Conservation (phyloP, 164 flowering plant species). For the Brasenia schreberi region DNA sequence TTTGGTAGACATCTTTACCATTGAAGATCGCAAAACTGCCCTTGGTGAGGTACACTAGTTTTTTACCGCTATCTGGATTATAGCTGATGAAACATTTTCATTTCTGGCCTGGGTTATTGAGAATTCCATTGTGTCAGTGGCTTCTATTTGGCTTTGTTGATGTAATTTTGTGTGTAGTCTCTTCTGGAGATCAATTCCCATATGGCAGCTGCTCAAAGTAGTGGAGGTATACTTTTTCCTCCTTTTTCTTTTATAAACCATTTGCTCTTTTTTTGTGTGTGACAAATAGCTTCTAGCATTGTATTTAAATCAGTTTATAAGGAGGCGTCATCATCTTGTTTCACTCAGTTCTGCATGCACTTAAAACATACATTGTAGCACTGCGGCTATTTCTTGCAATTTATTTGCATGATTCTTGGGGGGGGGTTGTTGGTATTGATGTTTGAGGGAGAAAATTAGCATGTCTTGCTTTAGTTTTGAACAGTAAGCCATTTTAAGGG, state of each 20-base stretch:
- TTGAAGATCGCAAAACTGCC: constrained; percentile 94
- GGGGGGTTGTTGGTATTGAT: too few relatives aligned
- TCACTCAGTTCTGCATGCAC: background rate
- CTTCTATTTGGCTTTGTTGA: constrained; percentile 7
- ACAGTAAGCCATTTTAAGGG: too few relatives aligned
- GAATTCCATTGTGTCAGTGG: background rate
- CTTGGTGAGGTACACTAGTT: constrained; percentile 62
- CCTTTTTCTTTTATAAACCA: too few relatives aligned
- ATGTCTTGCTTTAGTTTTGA: too few relatives aligned
- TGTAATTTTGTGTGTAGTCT: constrained; percentile 43
- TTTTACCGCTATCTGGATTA: background rate
- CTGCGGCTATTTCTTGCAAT: too few relatives aligned
- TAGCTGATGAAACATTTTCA: too few relatives aligned
- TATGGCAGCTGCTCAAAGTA: constrained; percentile 56
- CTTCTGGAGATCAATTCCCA: constrained; percentile 78
- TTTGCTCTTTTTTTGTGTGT: background rate
- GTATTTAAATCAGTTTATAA: background rate
- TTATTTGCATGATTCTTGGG: too few relatives aligned
- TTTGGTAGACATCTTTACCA: constrained; percentile 86
- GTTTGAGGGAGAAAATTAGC: too few relatives aligned
- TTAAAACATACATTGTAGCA: too few relatives aligned
- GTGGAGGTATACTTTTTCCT: constrained; percentile 59
- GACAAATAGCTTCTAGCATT: background rate
- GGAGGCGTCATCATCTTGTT: background rate
- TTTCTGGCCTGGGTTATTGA: background rate